Evolutionary conservation across 768 basidiomycete species (phyloP), one percentile per base, ranked within the genome.

Genomic region (Mycena galericulata): DNA sequence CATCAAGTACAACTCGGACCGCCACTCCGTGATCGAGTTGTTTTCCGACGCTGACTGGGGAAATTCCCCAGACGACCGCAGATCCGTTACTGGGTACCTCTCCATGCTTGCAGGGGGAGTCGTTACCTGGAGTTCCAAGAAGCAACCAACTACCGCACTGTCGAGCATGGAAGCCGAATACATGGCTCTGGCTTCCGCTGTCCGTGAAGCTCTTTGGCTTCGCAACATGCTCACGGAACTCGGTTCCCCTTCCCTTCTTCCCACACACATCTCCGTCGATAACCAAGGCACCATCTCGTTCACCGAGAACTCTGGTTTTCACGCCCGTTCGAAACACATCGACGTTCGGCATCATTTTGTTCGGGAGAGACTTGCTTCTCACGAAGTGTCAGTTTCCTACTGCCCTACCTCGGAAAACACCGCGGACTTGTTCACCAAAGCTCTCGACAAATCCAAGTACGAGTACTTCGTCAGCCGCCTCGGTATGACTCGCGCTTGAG

Each of bases 1-100:
- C 49, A 50, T 50, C 14, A 50, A 50, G 27, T 50, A 29, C 49
- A 50, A 50, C 29, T 50, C 49, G 49, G 49, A 50, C 15, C 49
- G 49, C 29, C 9, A 50, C 24, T 50, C 49, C 26, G 9, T 30
- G 5, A 50, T 50, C 15, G 49, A 27, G 29, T 29, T 50, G 29
- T 50, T 50, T 29, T 50, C 49, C 49, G 27, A 50, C 15, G 9
- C 49, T 15, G 49, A 50, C 27, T 50, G 49, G 49, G 49, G 49
- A 29, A 50, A 50, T n/a, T 50, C 49, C 29, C 49, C 49, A 30
- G 49, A 50, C 29, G 27, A 50, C 17, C 49, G 49, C 49, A 27
- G 49, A 27, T 50, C 49, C 15, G 15, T 50, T 27, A 50, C 49
- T 27, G 27, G 49, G 50, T 18, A n/a, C n/a, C n/a, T n/a, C n/a